Evolutionary conservation across 2,329 filamentous ascomycete genomes (phyloP).

Genomic region (Trichophyton mentagrophytes): DNA sequence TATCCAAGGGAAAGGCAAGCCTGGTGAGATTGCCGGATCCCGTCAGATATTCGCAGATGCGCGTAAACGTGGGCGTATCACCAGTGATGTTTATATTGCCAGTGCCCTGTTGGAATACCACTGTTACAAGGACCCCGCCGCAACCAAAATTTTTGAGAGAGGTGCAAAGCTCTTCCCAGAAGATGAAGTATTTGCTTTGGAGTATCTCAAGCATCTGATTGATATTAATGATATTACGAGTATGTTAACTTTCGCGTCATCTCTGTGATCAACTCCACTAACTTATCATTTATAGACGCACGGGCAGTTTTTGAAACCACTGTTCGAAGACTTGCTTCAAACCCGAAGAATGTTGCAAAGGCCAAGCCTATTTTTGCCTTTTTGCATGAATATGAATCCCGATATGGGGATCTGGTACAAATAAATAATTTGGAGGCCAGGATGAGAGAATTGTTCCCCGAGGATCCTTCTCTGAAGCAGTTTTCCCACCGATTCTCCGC

Average conservation of each 20-base stretch:
- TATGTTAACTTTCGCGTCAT: slow-evolving; percentile 38
- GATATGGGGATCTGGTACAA: slow-evolving; percentile 83
- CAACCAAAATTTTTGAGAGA: slow-evolving; percentile 89
- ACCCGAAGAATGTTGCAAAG: slow-evolving; percentile 59
- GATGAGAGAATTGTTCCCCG: slow-evolving; percentile 87
- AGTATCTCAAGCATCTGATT: slow-evolving; percentile 91
- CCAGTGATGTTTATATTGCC: slow-evolving; percentile 88
- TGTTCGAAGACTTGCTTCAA: slow-evolving; percentile 66
- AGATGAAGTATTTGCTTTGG: slow-evolving; percentile 82
- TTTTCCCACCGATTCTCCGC: slow-evolving; percentile 67
- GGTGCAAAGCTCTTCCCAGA: slow-evolving; percentile 88
- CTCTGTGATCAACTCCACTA: background rate
- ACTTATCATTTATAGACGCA: slow-evolving; percentile 49
- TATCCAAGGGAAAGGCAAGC: slow-evolving; percentile 69
- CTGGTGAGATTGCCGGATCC: slow-evolving; percentile 59
- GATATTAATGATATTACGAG: slow-evolving; percentile 86
- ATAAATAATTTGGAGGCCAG: slow-evolving; percentile 82
- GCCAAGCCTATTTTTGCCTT: slow-evolving; percentile 78
- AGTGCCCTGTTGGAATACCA: slow-evolving; percentile 88
- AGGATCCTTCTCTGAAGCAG: slow-evolving; percentile 61
- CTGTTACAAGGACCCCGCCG: slow-evolving; percentile 87
- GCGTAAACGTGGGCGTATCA: slow-evolving; percentile 71
- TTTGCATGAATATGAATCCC: slow-evolving; percentile 90
- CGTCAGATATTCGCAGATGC: slow-evolving; percentile 83
- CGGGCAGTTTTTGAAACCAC: slow-evolving; percentile 93